phyloP scores from a whole-genome alignment of 2,329 filamentous ascomycete genomes.

The Alternaria gansuensis region DNA sequence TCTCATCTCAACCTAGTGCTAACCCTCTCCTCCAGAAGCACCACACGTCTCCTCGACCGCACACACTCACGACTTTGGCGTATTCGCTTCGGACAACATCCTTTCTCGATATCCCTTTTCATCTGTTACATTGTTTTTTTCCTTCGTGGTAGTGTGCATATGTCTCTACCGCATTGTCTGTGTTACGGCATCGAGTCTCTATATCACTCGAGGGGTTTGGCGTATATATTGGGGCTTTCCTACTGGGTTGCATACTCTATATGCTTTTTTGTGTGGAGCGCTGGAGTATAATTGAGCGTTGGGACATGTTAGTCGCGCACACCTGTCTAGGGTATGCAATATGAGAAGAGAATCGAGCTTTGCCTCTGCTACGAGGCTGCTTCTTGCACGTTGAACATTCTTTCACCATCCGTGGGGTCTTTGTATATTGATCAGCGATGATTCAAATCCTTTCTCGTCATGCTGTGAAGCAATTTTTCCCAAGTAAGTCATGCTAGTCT shows the following conservation, averaged over 20 bases:
- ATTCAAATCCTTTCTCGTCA: no score
- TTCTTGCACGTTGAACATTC: background rate
- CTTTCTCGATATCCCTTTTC: slow-evolving; percentile 33
- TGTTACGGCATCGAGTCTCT: slow-evolving; percentile 14
- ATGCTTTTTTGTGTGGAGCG: slow-evolving; percentile 17
- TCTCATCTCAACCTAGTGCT: background rate
- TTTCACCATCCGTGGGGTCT: background rate
- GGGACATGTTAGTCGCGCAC: slow-evolving; percentile 11
- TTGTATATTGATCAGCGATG: no score
- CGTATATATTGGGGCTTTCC: slow-evolving; percentile 10
- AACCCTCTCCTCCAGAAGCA: slow-evolving; percentile 5
- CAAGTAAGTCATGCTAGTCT: no score
- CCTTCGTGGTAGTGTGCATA: slow-evolving; percentile 24
- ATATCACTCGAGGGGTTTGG: slow-evolving; percentile 15
- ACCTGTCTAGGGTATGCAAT: slow-evolving; percentile 9
- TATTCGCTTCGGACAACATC: slow-evolving; percentile 27
- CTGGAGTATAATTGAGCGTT: slow-evolving; percentile 22
- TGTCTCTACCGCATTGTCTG: slow-evolving; percentile 15
- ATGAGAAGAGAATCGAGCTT: slow-evolving; percentile 14
- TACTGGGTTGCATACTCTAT: slow-evolving; percentile 16
- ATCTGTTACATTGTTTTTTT: slow-evolving; percentile 26
- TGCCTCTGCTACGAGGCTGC: slow-evolving; percentile 4
- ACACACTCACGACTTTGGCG: slow-evolving; percentile 23
- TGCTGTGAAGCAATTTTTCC: no score
- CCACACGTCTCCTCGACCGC: slow-evolving; percentile 8